A percentile compares a stretch with the other conserved stretches of the same genome.
Evolutionary conservation across 345 rosid species (phyloP).

Genomic region (Gossypium turneri): DNA sequence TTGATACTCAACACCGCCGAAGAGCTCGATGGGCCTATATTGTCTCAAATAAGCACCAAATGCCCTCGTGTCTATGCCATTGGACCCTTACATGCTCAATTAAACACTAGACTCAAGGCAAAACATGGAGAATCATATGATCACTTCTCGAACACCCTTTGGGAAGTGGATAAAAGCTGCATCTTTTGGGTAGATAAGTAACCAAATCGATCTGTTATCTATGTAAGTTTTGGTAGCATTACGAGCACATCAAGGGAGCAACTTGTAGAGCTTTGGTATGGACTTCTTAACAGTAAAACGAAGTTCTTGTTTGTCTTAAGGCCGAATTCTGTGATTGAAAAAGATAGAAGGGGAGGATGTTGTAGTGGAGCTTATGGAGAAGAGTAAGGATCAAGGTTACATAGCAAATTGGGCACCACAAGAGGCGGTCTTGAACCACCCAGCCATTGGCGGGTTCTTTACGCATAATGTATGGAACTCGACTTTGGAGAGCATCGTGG

Average conservation of each 20-base stretch:
- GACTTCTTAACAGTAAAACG: conserved; percentile 32
- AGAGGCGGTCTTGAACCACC: conserved; percentile 41
- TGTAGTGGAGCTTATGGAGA: conserved; percentile 28
- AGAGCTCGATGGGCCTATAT: conserved; percentile 50
- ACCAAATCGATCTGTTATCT: conserved; percentile 38
- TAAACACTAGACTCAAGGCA: conserved; percentile 22
- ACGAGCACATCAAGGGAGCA: conserved; percentile 26
- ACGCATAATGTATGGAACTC: conserved; percentile 86
- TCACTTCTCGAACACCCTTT: conserved; percentile 26
- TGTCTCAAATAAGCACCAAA: conserved; percentile 36
- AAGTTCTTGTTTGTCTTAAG: conserved; percentile 53
- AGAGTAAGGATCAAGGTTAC: conserved; percentile 31
- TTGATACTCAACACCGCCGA: conserved; percentile 64
- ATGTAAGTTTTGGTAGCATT: conserved; percentile 51
- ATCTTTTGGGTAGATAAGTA: conserved; percentile 43
- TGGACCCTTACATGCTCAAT: conserved; percentile 51
- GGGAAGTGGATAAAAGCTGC: conserved; percentile 39
- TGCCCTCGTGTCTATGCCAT: conserved; percentile 43
- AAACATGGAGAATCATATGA: conserved; percentile 2
- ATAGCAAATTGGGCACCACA: conserved; percentile 46
- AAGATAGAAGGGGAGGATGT: conserved; percentile 14
- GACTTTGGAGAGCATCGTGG: conserved; percentile 54
- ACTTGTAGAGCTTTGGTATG: conserved; percentile 44
- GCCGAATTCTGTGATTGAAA: conserved; percentile 19
- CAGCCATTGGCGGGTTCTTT: conserved; percentile 52